Base-by-base conservation (phyloP, 2,329 filamentous ascomycete genomes). In the Aquanectria penicillioides region DNA sequence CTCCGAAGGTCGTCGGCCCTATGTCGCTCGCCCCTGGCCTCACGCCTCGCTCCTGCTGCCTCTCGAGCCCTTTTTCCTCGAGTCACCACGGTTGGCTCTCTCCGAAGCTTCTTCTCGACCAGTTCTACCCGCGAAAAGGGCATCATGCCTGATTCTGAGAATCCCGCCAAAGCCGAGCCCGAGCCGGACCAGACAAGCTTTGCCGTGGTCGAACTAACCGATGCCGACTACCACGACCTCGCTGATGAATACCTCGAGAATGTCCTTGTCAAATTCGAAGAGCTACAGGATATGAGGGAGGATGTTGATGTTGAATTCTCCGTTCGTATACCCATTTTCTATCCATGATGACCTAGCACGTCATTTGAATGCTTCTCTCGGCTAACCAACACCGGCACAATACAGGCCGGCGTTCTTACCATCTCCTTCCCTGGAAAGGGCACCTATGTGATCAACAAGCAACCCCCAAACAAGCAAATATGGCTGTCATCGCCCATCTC, bases 361-460 rank as follows among this genome's bases (percentile, higher is more conserved):
- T 22, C 38, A 53, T 41, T 4, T 22, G 13, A 6, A 23, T 43
- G 11, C 22, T 43, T 33, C n/a, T n/a, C 18, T 53, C 57, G 17
- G 13, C 56, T 71, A 63, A 68, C 46, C 31, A 9, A 23, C n/a
- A n/a, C n/a, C n/a, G 28, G n/a, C 33, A 46, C 29, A 41, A 36
- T 22, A 40, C 69, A 97, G 94, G 86, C 92, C 51, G 94, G 95
- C 53, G 93, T 98, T 54, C 83, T 98, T 68, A 93, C 89, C 63
- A 82, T 98, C 70, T 83, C 80, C 6, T 86, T 92, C 68, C 86
- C 87, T 2, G 80, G 83, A 11, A 81, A 87, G 47, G 93, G 94
- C 62, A 94, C 87, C 25, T 99, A 96, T 74, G 92, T 99, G 59
- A 85, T 99, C 79, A 99, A 99, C 86, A 99, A 99, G 78, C 95